phyloP scores from a whole-genome alignment of 2,329 filamentous ascomycete species.

The Fusarium continuum region DNA sequence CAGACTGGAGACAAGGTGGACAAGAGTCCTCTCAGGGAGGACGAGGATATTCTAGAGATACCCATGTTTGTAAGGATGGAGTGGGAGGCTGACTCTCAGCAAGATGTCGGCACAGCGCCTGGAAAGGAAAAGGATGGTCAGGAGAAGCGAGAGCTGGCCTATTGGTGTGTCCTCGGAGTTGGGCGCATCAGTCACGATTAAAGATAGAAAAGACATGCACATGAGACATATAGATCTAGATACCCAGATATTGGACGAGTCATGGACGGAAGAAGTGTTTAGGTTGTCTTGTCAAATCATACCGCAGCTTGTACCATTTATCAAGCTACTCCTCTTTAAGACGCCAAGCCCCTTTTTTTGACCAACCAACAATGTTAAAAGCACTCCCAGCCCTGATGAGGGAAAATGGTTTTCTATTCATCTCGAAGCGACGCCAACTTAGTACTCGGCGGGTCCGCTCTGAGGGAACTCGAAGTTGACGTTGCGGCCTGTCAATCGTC shows the following conservation, averaged over 20 bases:
- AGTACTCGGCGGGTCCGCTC: conserved; percentile 80
- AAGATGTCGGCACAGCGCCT: conserved; percentile 67
- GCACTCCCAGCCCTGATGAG: conserved; percentile 45
- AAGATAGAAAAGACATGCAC: conserved; percentile 26
- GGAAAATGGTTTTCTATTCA: conserved; percentile 27
- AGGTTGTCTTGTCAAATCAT: conserved; percentile 51
- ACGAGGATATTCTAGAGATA: conserved; percentile 80
- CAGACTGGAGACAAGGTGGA: conserved; percentile 52
- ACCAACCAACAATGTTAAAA: conserved; percentile 51
- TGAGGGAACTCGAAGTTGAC: conserved; percentile 99
- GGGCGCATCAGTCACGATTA: conserved; percentile 74
- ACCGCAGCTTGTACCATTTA: conserved; percentile 57
- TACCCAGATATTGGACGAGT: conserved; percentile 51
- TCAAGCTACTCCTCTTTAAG: conserved; percentile 61
- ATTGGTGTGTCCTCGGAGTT: conserved; percentile 93
- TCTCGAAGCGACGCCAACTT: conserved; percentile 55
- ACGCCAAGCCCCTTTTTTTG: conserved; percentile 60
- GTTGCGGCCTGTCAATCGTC: conserved; percentile 93
- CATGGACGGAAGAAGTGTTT: conserved; percentile 45
- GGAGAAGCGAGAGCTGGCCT: conserved; percentile 88
- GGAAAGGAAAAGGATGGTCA: conserved; percentile 67
- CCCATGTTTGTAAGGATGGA: conserved; percentile 93
- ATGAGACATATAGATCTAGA: conserved; percentile 48
- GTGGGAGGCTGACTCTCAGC: conserved; percentile 79
- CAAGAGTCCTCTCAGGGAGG: conserved; percentile 61